A percentile compares a stretch with the other conserved stretches of the same genome.
Evolutionary conservation across 2,329 filamentous ascomycete genomes (phyloP).

Genomic region (Nemania sp.): DNA sequence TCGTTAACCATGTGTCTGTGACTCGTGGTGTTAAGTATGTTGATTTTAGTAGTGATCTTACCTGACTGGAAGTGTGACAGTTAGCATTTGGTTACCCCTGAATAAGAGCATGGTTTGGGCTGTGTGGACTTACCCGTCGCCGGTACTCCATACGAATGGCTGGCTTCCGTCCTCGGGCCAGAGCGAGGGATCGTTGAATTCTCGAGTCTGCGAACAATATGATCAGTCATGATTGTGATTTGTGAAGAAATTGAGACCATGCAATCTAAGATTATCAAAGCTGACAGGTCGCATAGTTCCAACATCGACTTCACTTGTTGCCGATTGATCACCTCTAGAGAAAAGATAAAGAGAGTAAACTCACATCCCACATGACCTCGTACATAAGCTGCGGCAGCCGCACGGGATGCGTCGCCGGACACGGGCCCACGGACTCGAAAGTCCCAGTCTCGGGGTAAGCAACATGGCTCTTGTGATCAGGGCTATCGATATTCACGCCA

Average conservation of each 20-base stretch:
- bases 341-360: too few relatives aligned
- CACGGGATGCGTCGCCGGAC: conserved; percentile 53
- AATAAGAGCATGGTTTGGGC: neutral
- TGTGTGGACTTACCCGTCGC: conserved; percentile 26
- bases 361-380: conserved; percentile 58
- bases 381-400: conserved; percentile 63
- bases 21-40: too few relatives aligned
- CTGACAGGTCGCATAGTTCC: too few relatives aligned
- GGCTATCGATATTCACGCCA: conserved; percentile 50
- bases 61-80: neutral
- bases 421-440: conserved; percentile 45
- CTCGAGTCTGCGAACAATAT: conserved; percentile 31
- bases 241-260: too few relatives aligned
- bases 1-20: too few relatives aligned
- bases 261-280: too few relatives aligned
- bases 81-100: neutral
- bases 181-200: conserved; percentile 35
- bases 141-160: conserved; percentile 36
- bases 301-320: too few relatives aligned
- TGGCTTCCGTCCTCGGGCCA: conserved; percentile 39
- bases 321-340: too few relatives aligned
- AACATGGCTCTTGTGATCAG: conserved; percentile 45
- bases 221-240: too few relatives aligned
- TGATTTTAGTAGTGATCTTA: neutral
- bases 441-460: conserved; percentile 46